Evolutionary conservation across 768 basidiomycete genomes (phyloP).

Genomic region (Boletellus ananiceps): DNA sequence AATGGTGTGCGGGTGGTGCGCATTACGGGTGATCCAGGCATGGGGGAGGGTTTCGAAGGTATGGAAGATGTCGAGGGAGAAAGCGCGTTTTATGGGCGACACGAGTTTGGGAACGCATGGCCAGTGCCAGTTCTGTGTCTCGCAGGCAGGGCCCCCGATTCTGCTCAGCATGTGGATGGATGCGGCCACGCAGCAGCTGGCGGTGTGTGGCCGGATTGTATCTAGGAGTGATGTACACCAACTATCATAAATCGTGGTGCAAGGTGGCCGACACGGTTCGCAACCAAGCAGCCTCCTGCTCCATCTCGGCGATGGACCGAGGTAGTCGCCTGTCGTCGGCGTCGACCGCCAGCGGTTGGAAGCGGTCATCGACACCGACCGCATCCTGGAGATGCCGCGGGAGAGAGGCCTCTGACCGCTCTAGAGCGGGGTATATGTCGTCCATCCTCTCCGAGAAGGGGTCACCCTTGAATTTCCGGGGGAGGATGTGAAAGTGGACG

Average conservation of each 20-base stretch:
- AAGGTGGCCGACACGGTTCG: conserved; percentile 43
- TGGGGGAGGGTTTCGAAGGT: conserved; percentile 32
- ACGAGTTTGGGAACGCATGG: conserved; percentile 8
- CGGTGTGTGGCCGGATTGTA: conserved; percentile 33
- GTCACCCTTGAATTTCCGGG: conserved; percentile 69
- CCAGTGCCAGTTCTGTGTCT: conserved; percentile 37
- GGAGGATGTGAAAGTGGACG: conserved; percentile 94
- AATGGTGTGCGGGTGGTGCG: conserved; percentile 45
- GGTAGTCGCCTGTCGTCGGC: conserved; percentile 65
- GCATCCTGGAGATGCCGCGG: conserved; percentile 33
- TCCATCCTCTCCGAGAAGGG: conserved; percentile 60
- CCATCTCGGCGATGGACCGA: conserved; percentile 71
- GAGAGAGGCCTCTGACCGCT: conserved; percentile 54
- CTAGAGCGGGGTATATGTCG: conserved; percentile 76
- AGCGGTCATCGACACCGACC: conserved; percentile 13
- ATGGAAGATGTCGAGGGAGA: conserved; percentile 31
- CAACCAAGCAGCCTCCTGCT: conserved; percentile 70
- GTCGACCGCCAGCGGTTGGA: conserved; percentile 52
- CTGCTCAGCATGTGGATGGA: conserved; percentile 29
- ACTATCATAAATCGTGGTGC: conserved; percentile 2
- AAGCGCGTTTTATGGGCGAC: conserved; percentile 23
- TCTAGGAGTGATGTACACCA: conserved; percentile 15
- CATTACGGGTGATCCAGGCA: conserved; percentile 28
- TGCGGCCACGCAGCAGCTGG: conserved; percentile 37
- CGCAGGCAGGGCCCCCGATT: conserved; percentile 27